Evolutionary conservation across 257 asterid species (phyloP).

Genomic region (Osmanthus fragrans): DNA sequence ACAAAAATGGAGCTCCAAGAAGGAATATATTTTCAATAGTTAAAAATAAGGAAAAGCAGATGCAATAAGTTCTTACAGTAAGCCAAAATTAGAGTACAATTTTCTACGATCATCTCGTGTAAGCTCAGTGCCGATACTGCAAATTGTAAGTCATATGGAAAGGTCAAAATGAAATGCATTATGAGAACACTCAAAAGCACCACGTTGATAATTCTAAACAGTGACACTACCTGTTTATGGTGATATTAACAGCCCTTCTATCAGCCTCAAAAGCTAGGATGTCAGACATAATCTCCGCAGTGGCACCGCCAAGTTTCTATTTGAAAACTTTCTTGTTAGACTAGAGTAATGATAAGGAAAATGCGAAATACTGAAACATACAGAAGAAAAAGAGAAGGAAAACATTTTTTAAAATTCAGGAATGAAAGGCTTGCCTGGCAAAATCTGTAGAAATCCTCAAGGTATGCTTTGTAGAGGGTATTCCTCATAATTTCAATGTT

Average conservation of each 20-base stretch:
- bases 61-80: constrained; percentile 60
- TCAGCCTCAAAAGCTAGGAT: constrained; percentile 91
- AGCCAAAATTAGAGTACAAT: constrained; percentile 81
- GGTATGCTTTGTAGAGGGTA: constrained; percentile 49
- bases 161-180: background rate
- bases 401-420: constrained; percentile 4
- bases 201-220: background rate
- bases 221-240: constrained; percentile 68
- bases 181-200: background rate
- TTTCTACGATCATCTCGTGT: constrained; percentile 90
- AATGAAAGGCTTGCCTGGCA: constrained; percentile 56
- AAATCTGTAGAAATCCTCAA: constrained; percentile 83
- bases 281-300: constrained; percentile 91
- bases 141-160: constrained; percentile 19
- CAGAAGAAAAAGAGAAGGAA: constrained; percentile 17
- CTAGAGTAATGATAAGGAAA: constrained; percentile 13
- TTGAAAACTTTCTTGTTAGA: constrained; percentile 21
- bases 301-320: constrained; percentile 92
- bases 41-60: constrained; percentile 11
- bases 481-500: constrained; percentile 86
- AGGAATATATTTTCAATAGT: background rate
- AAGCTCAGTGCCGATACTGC: constrained; percentile 95
- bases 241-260: constrained; percentile 91
- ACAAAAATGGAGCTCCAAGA: constrained; percentile 6
- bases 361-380: background rate